Evolutionary conservation across 768 basidiomycete genomes (phyloP).

Genomic region (Tulasnella sp.): DNA sequence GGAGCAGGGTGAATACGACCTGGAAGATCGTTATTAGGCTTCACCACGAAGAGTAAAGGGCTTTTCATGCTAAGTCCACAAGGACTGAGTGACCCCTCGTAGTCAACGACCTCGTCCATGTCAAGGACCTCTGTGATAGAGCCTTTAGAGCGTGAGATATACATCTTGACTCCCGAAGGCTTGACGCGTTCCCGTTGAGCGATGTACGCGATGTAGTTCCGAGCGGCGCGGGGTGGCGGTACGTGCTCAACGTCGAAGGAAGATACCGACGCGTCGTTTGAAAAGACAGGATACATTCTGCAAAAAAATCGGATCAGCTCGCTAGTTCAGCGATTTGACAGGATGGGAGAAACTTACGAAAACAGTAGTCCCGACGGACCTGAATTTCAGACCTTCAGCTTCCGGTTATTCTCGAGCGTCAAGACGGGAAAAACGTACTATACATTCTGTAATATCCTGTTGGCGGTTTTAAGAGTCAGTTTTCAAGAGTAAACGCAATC

Average conservation of each 20-base stretch:
- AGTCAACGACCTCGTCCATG: not conserved
- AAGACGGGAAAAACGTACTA: not conserved
- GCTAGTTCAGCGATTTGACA: not conserved
- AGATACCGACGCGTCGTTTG: not conserved
- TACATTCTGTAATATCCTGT: not conserved
- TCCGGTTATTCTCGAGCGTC: not conserved
- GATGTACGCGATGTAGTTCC: not conserved
- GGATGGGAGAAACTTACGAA: not conserved
- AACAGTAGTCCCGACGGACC: not conserved
- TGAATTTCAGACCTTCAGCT: not conserved
- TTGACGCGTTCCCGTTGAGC: not conserved
- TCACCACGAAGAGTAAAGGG: not conserved
- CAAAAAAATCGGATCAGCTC: not conserved
- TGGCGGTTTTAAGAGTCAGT: no score
- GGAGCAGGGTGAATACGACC: not conserved
- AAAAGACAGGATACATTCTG: not conserved
- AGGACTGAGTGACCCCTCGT: no score
- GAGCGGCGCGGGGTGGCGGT: not conserved
- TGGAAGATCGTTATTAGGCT: not conserved
- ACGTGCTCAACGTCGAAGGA: not conserved
- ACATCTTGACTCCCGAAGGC: not conserved
- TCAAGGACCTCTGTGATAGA: no score
- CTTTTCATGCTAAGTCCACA: not conserved
- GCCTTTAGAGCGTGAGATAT: not conserved
- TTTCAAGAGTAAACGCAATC: not conserved